Evolutionary conservation across 2,329 filamentous ascomycete genomes (phyloP), one percentile per base, ranked within the genome.

Genomic region (Colletotrichum navitas): DNA sequence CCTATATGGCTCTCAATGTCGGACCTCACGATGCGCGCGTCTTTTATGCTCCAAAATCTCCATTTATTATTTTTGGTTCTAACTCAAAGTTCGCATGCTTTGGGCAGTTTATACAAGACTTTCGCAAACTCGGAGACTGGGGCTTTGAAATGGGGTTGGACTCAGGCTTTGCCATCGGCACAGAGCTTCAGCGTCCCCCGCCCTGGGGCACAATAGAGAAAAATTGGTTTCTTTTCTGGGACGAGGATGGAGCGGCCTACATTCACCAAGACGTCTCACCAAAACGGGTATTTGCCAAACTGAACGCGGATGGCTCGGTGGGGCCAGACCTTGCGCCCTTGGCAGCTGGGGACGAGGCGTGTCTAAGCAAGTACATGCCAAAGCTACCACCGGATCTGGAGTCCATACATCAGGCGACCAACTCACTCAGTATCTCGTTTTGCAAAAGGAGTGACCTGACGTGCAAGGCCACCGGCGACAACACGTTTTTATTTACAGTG

Each of bases 221-320:
- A 83, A 91, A 91, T 75, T 91, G 84, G 82, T 91, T 90, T 74
- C 71, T 88, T 2, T 91, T 90, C 79, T 91, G 88, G 88, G 88
- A 89, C 72, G 68, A 72, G 0, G 68, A 80, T 0, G 83, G 82
- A 6, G 76, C 81, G 26, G 78, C 83, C 61, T 88, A 88, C 75
- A 81, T 83, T 1, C 88, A 90, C 76, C 84, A 89, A 76, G 87
- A 90, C 73, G 76, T 89, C 2, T 74, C 76, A 0, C 88, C 88
- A 0, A 79, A 79, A 24, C 85, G 89, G 0, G 80, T 80, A 0
- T 90, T 89, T 74, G 83, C 87, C 0, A 78, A 80, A 49, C 76
- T 89, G 12, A 75, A 76, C 3, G 47, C 72, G 1, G 84, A 87
- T 72, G 88, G 87, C 5, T 81, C 81, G 0, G 83, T 82, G 0